Conservation (phyloP, 805 yeast genomes). For the Metschnikowia rubicola region DNA sequence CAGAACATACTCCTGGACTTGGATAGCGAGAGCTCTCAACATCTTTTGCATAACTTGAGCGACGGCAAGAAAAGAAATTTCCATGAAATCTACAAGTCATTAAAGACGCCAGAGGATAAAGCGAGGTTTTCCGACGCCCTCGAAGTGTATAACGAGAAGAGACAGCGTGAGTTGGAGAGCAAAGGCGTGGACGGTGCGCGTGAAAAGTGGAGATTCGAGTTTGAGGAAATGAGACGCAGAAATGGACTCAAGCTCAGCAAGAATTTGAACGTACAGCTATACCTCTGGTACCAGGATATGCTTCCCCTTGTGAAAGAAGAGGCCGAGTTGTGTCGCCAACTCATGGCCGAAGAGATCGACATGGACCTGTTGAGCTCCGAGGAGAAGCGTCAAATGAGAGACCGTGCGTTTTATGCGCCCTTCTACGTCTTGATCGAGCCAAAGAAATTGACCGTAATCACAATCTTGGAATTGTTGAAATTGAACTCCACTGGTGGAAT, state of each 20-base stretch:
- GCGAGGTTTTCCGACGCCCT: conserved; percentile 59
- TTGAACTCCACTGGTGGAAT: conserved; percentile 72
- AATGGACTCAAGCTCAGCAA: conserved; percentile 56
- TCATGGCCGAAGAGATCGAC: conserved; percentile 29
- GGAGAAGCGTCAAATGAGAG: conserved; percentile 29
- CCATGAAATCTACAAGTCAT: conserved; percentile 57
- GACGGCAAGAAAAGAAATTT: conserved; percentile 52
- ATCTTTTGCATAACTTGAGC: conserved; percentile 27
- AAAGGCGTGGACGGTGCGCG: conserved; percentile 82
- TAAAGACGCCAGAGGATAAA: conserved; percentile 44
- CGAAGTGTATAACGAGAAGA: conserved; percentile 65
- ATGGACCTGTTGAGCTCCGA: conserved; percentile 4
- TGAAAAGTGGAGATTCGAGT: conserved; percentile 84
- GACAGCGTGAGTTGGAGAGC: conserved; percentile 75
- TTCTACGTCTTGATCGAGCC: conserved; percentile 69
- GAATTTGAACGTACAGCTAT: conserved; percentile 68
- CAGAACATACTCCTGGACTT: conserved; percentile 27
- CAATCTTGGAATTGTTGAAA: conserved; percentile 78
- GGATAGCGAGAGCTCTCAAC: conserved; percentile 25
- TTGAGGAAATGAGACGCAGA: conserved; percentile 58
- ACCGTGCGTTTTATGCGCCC: conserved; percentile 67
- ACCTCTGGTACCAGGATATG: conserved; percentile 80
- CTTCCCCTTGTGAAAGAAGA: conserved; percentile 70
- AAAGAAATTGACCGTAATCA: conserved; percentile 76
- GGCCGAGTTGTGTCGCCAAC: conserved; percentile 49